These are phyloP conservation scores for Raffaelea ambrosiae DNA, from an alignment of 2,329 filamentous ascomycete genomes.

Conservation along the genomic window DNA sequence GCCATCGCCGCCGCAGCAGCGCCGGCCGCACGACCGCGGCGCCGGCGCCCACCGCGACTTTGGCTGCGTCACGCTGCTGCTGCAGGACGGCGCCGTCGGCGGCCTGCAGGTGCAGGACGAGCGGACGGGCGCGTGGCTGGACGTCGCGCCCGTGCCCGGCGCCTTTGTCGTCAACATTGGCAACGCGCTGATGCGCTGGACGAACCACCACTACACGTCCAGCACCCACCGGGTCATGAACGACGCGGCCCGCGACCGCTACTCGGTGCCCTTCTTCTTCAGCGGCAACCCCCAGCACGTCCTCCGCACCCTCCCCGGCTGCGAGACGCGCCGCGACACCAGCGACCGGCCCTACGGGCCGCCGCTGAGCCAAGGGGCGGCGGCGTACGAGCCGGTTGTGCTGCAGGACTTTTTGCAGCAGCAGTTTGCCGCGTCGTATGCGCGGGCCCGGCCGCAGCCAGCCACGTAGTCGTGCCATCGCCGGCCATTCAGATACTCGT, in stretches of 20 bases:
- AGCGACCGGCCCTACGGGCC: no score
- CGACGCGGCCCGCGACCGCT: constrained; percentile 38
- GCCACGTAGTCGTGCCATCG: no score
- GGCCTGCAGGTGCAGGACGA: constrained; percentile 36
- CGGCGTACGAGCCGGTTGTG: no score
- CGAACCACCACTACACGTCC: constrained; percentile 42
- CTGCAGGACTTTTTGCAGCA: no score
- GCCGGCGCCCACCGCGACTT: constrained; percentile 45
- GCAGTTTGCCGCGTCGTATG: no score
- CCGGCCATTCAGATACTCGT: no score
- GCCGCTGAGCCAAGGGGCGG: no score
- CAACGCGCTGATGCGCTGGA: constrained; percentile 41
- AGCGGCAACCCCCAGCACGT: constrained; percentile 42
- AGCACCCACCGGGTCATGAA: constrained; percentile 49
- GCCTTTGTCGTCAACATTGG: constrained; percentile 44
- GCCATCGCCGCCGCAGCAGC: constrained; percentile 21
- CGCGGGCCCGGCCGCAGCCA: no score
- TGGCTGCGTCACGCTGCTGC: constrained; percentile 43
- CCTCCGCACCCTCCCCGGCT: no score
- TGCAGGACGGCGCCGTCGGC: constrained; percentile 39
- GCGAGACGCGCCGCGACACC: no score
- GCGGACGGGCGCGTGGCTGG: constrained; percentile 30
- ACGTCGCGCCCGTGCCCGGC: constrained; percentile 31
- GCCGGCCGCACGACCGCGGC: not conserved
- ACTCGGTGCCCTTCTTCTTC: constrained; percentile 46